A percentile compares a stretch with the other conserved stretches of the same genome.
These are phyloP conservation scores for Amanita pallidorosea DNA, from an alignment of 768 basidiomycete genomes.

Conservation along the genomic window DNA sequence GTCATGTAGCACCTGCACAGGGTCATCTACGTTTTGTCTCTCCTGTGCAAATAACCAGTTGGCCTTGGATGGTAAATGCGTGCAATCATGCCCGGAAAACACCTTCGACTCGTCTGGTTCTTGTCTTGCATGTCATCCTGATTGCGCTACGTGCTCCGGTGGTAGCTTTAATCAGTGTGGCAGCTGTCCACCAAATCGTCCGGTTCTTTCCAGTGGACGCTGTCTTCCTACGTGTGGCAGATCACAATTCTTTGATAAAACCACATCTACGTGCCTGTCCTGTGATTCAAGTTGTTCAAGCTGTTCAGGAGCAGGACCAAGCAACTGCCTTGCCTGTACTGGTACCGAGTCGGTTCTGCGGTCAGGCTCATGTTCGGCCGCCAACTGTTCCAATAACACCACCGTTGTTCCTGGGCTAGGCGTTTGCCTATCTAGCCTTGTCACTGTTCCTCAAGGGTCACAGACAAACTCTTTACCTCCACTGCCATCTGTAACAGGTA, in stretches of 20 bases:
- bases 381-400: conserved; percentile 46
- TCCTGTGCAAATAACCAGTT: conserved; percentile 59
- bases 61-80: conserved; percentile 63
- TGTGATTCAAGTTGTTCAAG: conserved; percentile 73
- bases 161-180: conserved; percentile 66
- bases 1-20: conserved; percentile 60
- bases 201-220: conserved; percentile 64
- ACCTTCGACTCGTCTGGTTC: conserved; percentile 55
- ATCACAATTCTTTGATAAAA: conserved; percentile 57
- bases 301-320: conserved; percentile 60
- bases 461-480: conserved; percentile 33
- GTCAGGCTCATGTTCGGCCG: conserved; percentile 50
- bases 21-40: conserved; percentile 59
- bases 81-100: conserved; percentile 57
- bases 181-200: conserved; percentile 53
- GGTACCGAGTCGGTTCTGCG: conserved; percentile 51
- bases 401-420: conserved; percentile 62
- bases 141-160: conserved; percentile 72
- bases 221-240: conserved; percentile 68
- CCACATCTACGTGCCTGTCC: conserved; percentile 46
- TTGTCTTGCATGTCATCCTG: conserved; percentile 71
- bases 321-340: conserved; percentile 66
- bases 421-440: conserved; percentile 66
- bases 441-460: conserved; percentile 31
- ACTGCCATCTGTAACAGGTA: conserved; percentile 47